Conservation (phyloP, 257 asterid species). For the Avicennia marina region DNA sequence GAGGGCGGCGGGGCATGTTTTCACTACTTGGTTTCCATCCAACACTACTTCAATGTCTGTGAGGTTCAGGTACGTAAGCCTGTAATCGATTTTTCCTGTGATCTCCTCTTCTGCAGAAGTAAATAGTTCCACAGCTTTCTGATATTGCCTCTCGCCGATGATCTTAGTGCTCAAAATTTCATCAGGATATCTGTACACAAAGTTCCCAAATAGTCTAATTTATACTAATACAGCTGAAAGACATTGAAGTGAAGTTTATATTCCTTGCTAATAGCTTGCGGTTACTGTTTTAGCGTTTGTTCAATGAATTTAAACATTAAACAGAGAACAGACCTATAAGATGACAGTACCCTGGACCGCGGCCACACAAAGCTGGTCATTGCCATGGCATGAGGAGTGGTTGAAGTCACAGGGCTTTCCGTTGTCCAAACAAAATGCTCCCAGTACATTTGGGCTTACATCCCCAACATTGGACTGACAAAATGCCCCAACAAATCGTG, state of each 20-base stretch:
- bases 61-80: constrained; percentile 40
- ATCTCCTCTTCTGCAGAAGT: constrained; percentile 42
- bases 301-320: too few species aligned
- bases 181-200: constrained; percentile 40
- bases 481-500: constrained; percentile 52
- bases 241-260: too few species aligned
- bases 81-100: constrained; percentile 43
- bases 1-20: constrained; percentile 65
- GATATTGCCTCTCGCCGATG: constrained; percentile 55
- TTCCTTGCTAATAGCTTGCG: too few species aligned
- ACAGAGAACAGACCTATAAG: too few species aligned
- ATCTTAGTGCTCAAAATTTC: constrained; percentile 59
- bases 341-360: constrained; percentile 50
- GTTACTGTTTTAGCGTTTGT: too few species aligned
- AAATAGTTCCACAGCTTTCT: constrained; percentile 48
- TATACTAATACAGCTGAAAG: too few species aligned
- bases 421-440: constrained; percentile 57
- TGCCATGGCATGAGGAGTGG: constrained; percentile 57
- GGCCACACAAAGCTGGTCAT: constrained; percentile 60
- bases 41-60: constrained; percentile 41
- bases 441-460: constrained; percentile 57
- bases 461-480: constrained; percentile 71
- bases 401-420: constrained; percentile 61
- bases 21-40: constrained; percentile 38
- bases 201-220: too few species aligned